phyloP scores from a whole-genome alignment of 331 rosid genomes.

The Erythrophleum ivorense region DNA sequence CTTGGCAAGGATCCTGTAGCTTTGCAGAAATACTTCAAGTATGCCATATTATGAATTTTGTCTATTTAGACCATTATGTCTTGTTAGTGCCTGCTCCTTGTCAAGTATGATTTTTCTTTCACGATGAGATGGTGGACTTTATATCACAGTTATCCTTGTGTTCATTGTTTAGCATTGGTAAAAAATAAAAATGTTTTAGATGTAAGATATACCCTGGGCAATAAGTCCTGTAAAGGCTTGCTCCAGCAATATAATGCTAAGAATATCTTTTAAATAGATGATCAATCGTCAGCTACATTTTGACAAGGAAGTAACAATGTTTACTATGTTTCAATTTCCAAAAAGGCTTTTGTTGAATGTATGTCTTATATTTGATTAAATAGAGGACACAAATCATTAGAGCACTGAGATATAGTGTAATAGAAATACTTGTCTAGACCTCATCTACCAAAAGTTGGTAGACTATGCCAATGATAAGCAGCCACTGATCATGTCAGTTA shows the following conservation, averaged over 20 bases:
- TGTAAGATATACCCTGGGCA: not conserved
- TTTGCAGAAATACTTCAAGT: conserved; percentile 81
- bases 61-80: conserved; percentile 17
- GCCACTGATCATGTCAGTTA: not conserved
- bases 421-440: not conserved
- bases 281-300: conserved; percentile 1
- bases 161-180: conserved; percentile 10
- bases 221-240: not conserved
- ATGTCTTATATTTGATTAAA: not conserved
- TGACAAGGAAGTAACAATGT: conserved; percentile 2
- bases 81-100: conserved; percentile 33
- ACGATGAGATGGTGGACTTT: conserved; percentile 7
- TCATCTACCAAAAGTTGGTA: not conserved
- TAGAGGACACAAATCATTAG: not conserved
- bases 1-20: conserved; percentile 76
- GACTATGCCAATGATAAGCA: not conserved
- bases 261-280: conserved; percentile 18
- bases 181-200: not conserved
- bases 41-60: conserved; percentile 35
- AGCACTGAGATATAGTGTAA: not conserved
- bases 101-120: conserved; percentile 17
- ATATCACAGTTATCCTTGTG: conserved; percentile 3
- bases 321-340: conserved; percentile 12
- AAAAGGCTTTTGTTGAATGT: not conserved
- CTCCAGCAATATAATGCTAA: not conserved